These are phyloP conservation scores for Rhizopogon vulgaris DNA, from an alignment of 768 basidiomycete genomes.

Conservation along the genomic window DNA sequence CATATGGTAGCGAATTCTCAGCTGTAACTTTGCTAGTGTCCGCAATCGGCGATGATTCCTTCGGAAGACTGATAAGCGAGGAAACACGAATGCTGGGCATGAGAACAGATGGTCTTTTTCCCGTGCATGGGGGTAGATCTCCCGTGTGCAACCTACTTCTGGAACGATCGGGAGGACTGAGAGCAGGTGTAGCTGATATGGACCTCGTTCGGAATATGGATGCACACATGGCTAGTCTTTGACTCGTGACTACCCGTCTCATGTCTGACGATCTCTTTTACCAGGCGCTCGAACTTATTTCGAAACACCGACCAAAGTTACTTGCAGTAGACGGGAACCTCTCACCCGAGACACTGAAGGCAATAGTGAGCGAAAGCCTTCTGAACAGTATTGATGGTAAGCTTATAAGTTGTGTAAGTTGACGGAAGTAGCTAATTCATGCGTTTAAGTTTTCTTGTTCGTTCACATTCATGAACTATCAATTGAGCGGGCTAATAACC, in stretches of 20 bases:
- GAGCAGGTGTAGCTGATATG: conserved; percentile 94
- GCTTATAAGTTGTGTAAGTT: conserved; percentile 10
- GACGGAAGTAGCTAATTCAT: not conserved
- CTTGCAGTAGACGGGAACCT: conserved; percentile 79
- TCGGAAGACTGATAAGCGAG: conserved; percentile 60
- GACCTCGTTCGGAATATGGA: conserved; percentile 48
- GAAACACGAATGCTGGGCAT: conserved; percentile 63
- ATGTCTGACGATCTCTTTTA: not conserved
- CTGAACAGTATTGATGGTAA: conserved; percentile 46
- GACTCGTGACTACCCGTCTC: no score
- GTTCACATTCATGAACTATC: conserved; percentile 16
- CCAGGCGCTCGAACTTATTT: not conserved
- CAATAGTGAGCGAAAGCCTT: conserved; percentile 47
- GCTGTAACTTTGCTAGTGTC: conserved; percentile 58
- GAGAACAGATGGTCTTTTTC: conserved; percentile 74
- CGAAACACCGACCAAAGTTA: conserved; percentile 42
- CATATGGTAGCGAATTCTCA: conserved; percentile 16
- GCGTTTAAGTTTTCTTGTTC: conserved; percentile 66
- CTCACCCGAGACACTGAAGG: conserved; percentile 42
- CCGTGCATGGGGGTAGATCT: conserved; percentile 38
- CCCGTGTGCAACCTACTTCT: conserved; percentile 87
- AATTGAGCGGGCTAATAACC: not conserved
- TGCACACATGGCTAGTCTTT: conserved; percentile 33
- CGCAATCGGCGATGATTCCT: conserved; percentile 69
- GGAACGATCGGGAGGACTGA: conserved; percentile 61